phyloP scores from a whole-genome alignment of 2,329 filamentous ascomycete species.

The Fusarium marasasianum region DNA sequence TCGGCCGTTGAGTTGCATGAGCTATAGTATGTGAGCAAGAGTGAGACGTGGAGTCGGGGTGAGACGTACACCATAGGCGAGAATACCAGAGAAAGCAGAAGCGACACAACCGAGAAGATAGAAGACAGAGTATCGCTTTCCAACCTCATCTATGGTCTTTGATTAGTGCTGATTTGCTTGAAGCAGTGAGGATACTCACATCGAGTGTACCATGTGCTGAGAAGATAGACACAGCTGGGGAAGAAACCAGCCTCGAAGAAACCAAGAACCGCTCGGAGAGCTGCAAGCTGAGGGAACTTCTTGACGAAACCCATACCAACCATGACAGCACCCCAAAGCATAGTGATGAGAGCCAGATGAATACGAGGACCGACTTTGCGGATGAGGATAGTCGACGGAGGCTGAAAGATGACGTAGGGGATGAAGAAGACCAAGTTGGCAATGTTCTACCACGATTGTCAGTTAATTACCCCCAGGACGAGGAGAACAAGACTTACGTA shows the following conservation, averaged over 20 bases:
- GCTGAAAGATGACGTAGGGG: conserved; percentile 76
- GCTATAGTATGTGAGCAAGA: conserved; percentile 39
- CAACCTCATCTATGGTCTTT: conserved; percentile 65
- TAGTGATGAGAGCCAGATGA: conserved; percentile 63
- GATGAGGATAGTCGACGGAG: conserved; percentile 74
- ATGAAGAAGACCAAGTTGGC: conserved; percentile 79
- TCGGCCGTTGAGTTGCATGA: conserved; percentile 71
- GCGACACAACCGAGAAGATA: conserved; percentile 75
- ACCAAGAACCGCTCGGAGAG: conserved; percentile 67
- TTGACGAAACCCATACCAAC: conserved; percentile 72
- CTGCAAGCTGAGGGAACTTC: conserved; percentile 61
- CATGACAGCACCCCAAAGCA: conserved; percentile 70
- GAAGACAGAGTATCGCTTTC: conserved; percentile 74
- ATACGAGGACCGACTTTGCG: conserved; percentile 71
- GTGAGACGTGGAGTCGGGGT: neutral
- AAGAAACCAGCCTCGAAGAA: conserved; percentile 77
- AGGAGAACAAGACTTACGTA: conserved; percentile 49
- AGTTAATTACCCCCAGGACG: neutral
- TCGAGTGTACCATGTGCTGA: conserved; percentile 78
- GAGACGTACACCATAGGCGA: conserved; percentile 71
- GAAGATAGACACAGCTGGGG: conserved; percentile 74
- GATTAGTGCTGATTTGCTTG: neutral
- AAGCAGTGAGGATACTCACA: conserved; percentile 53
- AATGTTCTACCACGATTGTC: conserved; percentile 57
- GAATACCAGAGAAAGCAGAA: conserved; percentile 72